Evolutionary conservation across 2,329 filamentous ascomycete species (phyloP).

Genomic region (Epichloe baconii): DNA sequence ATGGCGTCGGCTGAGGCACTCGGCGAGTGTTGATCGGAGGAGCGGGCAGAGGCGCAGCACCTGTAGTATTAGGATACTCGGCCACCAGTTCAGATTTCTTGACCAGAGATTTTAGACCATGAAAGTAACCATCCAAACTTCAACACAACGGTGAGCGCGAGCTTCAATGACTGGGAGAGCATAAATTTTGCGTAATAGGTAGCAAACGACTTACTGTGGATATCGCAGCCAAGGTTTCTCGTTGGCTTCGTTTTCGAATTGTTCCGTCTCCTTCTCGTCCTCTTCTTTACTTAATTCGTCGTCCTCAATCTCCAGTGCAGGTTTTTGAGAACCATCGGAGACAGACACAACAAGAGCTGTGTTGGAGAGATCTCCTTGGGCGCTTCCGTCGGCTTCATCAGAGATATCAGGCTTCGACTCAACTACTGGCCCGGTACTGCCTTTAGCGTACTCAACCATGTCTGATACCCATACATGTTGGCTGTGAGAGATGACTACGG

Average conservation of each 20-base stretch:
- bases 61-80: conserved; percentile 52
- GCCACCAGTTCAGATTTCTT: conserved; percentile 48
- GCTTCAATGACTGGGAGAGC: not conserved
- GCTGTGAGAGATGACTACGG: conserved; percentile 25
- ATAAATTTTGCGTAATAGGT: too few relatives aligned
- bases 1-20: conserved; percentile 36
- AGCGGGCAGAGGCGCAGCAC: conserved; percentile 19
- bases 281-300: conserved; percentile 14
- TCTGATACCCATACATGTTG: conserved; percentile 11
- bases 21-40: conserved; percentile 19
- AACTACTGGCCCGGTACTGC: not conserved
- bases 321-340: not conserved
- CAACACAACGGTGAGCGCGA: too few relatives aligned
- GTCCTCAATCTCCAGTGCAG: conserved; percentile 10
- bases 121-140: conserved; percentile 71
- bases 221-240: conserved; percentile 28
- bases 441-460: conserved; percentile 1
- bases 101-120: conserved; percentile 61
- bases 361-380: not conserved
- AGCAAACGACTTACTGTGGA: conserved; percentile 18
- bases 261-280: conserved; percentile 17
- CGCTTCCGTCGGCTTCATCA: not conserved
- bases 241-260: conserved; percentile 17
- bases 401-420: not conserved
- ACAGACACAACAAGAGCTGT: not conserved